These are phyloP conservation scores for Rhodomyrtus psidioides DNA, from an alignment of 441 rosid genomes.

Conservation along the genomic window DNA sequence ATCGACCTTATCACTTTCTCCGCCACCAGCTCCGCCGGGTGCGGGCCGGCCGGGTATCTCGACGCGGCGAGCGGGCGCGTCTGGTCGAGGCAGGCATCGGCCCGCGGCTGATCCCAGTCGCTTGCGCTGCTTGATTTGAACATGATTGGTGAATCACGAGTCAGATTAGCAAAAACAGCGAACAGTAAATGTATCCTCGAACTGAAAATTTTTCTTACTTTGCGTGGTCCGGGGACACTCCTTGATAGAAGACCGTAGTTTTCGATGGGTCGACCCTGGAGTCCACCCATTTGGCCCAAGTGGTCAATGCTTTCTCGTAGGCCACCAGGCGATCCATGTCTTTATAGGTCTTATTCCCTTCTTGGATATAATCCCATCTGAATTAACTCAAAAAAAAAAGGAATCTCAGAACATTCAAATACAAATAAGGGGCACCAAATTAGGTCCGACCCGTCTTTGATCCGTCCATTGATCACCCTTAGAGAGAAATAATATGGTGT, in stretches of 20 bases:
- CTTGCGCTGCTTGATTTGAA: conserved; percentile 10
- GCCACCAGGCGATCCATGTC: conserved; percentile 43
- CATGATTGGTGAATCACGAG: background rate
- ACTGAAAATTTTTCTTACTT: conserved; percentile 15
- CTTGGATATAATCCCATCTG: conserved; percentile 39
- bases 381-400: background rate
- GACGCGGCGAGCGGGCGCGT: conserved; percentile 20
- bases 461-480: background rate
- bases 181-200: background rate
- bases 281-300: conserved; percentile 50
- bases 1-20: conserved; percentile 25
- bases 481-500: background rate
- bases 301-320: conserved; percentile 30
- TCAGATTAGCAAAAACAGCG: background rate
- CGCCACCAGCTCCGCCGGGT: conserved; percentile 23
- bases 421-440: background rate
- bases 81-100: conserved; percentile 23
- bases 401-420: background rate
- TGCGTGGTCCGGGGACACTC: conserved; percentile 40
- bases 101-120: conserved; percentile 24
- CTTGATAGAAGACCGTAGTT: conserved; percentile 45
- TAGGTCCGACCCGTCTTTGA: background rate
- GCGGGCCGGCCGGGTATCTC: conserved; percentile 27
- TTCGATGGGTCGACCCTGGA: conserved; percentile 17
- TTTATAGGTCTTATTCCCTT: conserved; percentile 1